Evolutionary conservation across 495 filamentous ascomycete genomes (phyloP).

Genomic region (Penicillium odoratum): DNA sequence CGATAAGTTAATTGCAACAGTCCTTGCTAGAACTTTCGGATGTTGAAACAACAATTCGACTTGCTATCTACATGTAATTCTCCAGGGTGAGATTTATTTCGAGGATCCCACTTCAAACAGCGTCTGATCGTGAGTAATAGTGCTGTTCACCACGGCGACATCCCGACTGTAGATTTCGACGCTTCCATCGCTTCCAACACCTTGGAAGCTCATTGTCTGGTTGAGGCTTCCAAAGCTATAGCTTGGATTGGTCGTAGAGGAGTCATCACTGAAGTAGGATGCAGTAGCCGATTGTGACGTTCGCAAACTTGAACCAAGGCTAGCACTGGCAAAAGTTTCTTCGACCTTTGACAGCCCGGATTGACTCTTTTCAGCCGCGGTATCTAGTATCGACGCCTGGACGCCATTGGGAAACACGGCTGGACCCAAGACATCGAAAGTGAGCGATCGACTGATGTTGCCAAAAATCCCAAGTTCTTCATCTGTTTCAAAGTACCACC

Average conservation of each 20-base stretch:
- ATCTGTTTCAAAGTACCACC: not conserved
- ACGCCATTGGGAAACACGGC: slow-evolving; percentile 1
- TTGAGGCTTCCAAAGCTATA: slow-evolving; percentile 1
- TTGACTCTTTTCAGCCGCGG: not conserved
- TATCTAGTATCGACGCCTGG: not conserved
- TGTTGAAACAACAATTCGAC: too few relatives aligned
- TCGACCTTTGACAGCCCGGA: not conserved
- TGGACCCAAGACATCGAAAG: not conserved
- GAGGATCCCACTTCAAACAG: not conserved
- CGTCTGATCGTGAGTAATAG: not conserved
- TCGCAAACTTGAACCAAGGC: not conserved
- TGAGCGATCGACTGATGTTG: not conserved
- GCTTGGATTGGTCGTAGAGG: not conserved
- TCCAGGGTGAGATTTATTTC: too few relatives aligned
- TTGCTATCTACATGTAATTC: too few relatives aligned
- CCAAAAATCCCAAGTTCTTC: not conserved
- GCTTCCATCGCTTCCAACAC: not conserved
- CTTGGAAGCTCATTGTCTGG: slow-evolving; percentile 1
- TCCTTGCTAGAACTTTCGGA: too few relatives aligned
- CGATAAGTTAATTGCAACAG: too few relatives aligned
- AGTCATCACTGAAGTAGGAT: not conserved
- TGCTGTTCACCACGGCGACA: not conserved
- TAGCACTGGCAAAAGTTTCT: not conserved
- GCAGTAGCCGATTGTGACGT: not conserved
- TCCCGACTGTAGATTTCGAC: not conserved